phyloP scores from a whole-genome alignment of 352 stramenopile species.

The Phytopythium oedochilum region DNA sequence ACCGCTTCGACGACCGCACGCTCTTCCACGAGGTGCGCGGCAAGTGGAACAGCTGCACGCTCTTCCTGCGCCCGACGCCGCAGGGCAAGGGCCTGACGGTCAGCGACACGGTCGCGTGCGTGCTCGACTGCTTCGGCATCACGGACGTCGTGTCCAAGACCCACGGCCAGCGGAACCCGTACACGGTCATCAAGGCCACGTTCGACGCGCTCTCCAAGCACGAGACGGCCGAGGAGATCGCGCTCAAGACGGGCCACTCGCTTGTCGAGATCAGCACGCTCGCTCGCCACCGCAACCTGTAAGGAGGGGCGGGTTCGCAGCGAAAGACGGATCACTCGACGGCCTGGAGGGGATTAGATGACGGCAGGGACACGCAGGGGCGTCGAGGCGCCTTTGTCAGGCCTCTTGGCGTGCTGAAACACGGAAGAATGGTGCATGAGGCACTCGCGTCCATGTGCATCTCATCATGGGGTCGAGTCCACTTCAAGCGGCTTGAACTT shows the following conservation, averaged over 20 bases:
- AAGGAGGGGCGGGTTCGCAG: slow-evolving; percentile 2
- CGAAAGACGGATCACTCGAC: neutral
- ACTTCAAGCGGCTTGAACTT: too few species aligned
- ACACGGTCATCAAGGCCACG: slow-evolving; percentile 93
- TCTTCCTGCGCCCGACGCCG: slow-evolving; percentile 80
- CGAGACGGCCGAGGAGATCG: slow-evolving; percentile 92
- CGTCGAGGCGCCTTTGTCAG: neutral
- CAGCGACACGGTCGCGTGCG: slow-evolving; percentile 76
- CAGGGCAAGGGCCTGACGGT: slow-evolving; percentile 73
- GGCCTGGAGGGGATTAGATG: neutral
- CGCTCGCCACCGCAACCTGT: slow-evolving; percentile 66
- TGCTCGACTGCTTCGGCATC: slow-evolving; percentile 91
- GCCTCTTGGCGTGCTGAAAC: neutral
- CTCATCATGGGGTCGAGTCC: too few species aligned
- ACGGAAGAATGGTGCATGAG: neutral
- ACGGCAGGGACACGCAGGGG: neutral
- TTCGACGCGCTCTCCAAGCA: slow-evolving; percentile 94
- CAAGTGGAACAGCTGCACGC: slow-evolving; percentile 94
- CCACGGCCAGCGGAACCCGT: slow-evolving; percentile 92
- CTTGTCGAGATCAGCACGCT: slow-evolving; percentile 79
- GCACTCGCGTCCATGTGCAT: too few species aligned
- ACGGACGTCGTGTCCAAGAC: slow-evolving; percentile 91
- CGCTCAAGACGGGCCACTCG: slow-evolving; percentile 89
- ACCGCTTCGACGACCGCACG: slow-evolving; percentile 90
- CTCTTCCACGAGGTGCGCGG: slow-evolving; percentile 91